phyloP scores from a whole-genome alignment of 139 green algal species.

The Chlorella sp. region DNA sequence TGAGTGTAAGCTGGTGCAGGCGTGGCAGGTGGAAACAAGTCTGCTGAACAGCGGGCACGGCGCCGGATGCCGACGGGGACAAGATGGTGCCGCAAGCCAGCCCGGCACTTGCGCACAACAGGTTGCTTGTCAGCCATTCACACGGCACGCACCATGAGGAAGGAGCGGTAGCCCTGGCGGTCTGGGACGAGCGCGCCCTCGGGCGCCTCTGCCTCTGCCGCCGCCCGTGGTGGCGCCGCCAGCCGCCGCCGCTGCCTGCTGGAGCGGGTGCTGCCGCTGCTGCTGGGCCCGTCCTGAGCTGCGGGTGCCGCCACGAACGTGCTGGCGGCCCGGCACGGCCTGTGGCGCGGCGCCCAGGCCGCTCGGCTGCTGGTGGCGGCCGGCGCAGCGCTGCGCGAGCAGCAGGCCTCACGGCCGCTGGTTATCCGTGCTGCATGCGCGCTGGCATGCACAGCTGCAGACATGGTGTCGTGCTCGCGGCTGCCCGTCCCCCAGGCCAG shows the following conservation, averaged over 20 bases:
- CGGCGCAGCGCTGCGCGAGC: background rate
- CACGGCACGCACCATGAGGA: slow-evolving; percentile 16
- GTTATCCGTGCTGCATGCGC: background rate
- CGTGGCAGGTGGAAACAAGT: no score
- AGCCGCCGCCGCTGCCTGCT: background rate
- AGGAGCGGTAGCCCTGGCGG: slow-evolving; percentile 30
- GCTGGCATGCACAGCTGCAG: background rate
- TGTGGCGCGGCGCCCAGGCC: background rate
- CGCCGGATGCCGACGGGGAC: no score
- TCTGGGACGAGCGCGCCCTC: background rate
- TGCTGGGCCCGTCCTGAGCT: background rate
- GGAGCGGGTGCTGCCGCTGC: slow-evolving; percentile 7
- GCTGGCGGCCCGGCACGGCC: background rate
- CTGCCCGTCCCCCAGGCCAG: background rate
- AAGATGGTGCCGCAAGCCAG: no score
- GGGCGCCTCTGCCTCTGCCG: background rate
- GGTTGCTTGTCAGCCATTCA: background rate
- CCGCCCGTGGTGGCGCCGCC: background rate
- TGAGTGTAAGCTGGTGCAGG: no score
- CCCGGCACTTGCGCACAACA: no score
- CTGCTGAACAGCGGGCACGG: no score
- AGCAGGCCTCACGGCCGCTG: background rate
- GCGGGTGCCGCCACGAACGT: background rate
- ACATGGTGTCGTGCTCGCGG: background rate
- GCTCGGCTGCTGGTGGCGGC: background rate